These are phyloP conservation scores for Plantago ovata DNA, from an alignment of 257 asterid genomes.

Conservation along the genomic window DNA sequence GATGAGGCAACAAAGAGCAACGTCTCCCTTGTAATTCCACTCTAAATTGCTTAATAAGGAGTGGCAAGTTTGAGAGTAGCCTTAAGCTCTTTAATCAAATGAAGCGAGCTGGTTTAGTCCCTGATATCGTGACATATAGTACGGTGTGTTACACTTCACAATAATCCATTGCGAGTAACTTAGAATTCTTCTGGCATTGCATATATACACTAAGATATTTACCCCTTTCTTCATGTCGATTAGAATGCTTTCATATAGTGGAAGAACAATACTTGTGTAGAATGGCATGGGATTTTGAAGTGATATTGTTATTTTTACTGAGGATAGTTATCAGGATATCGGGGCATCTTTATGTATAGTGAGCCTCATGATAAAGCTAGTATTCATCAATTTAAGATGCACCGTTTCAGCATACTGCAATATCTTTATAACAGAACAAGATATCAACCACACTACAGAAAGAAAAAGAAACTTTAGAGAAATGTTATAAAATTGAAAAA, in stretches of 20 bases:
- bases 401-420: too few relatives aligned
- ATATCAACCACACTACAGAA: too few relatives aligned
- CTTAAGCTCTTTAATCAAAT: slow-evolving; percentile 76
- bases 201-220: slow-evolving; percentile 17
- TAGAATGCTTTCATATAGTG: slow-evolving; percentile 4
- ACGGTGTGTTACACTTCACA: slow-evolving; percentile 55
- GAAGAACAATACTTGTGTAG: neutral
- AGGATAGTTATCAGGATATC: slow-evolving; percentile 1
- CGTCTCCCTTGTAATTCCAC: slow-evolving; percentile 83
- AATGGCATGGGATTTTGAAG: slow-evolving; percentile 7
- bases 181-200: slow-evolving; percentile 10
- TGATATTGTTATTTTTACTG: neutral
- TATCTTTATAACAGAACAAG: too few relatives aligned
- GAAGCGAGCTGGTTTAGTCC: slow-evolving; percentile 79
- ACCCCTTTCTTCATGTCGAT: slow-evolving; percentile 6
- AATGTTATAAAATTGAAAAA: too few relatives aligned
- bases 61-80: slow-evolving; percentile 69
- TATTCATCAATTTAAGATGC: too few relatives aligned
- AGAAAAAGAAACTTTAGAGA: too few relatives aligned
- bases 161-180: slow-evolving; percentile 9
- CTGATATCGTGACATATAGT: slow-evolving; percentile 88
- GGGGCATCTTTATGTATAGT: neutral
- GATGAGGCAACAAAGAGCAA: slow-evolving; percentile 53
- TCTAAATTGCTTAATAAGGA: slow-evolving; percentile 64
- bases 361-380: too few relatives aligned